Base-by-base conservation (phyloP, 805 yeast genomes). In the Wickerhamomyces chambardii region DNA sequence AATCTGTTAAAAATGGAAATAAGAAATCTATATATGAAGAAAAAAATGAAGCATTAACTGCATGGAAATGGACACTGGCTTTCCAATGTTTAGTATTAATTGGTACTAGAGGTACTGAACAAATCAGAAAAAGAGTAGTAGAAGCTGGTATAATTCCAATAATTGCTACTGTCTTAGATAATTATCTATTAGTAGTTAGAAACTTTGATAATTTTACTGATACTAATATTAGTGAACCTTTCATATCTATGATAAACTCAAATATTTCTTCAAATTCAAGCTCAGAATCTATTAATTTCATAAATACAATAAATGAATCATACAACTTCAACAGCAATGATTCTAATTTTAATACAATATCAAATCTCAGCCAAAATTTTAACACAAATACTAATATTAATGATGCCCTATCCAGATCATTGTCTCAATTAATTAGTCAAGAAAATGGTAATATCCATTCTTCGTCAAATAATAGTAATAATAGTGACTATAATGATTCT, bases 51-150 rank as follows among this genome's bases (percentile, higher is more conserved):
- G 70, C 78, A 18, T 64, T 85, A 43, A 66, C 82, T n/a, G 89
- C 95, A 0, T 90, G 96, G 96, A 90, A 90, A 61, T 90, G 98
- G 98, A 84, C 95, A 6, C 63, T 90, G 36, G 84, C 97, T 0
- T 78, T 92, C 51, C 98, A 90, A 62, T 89, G 97, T 54, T 63
- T 90, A 37, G 95, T 90, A 1, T 69, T 86, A 37, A 77, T 90
- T 15, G 96, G 97, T 12, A 87, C 97, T 1, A 70, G 97, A 45
- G 98, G 98, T 17, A 78, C 94, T 2, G 97, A 89, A 56, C 63
- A 66, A 35, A 84, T 89, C 33, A 68, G 98, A 34, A 78, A 80
- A 46, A 77, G 87, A 48, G 84, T 92, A 7, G 96, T 87, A 9
- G 78, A 83, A 42, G 95, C 97, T 2, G 97, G 97, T 5, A 78